Conservation (phyloP, 1,284 basidiomycete genomes). For the Fomitopsis palustris region DNA sequence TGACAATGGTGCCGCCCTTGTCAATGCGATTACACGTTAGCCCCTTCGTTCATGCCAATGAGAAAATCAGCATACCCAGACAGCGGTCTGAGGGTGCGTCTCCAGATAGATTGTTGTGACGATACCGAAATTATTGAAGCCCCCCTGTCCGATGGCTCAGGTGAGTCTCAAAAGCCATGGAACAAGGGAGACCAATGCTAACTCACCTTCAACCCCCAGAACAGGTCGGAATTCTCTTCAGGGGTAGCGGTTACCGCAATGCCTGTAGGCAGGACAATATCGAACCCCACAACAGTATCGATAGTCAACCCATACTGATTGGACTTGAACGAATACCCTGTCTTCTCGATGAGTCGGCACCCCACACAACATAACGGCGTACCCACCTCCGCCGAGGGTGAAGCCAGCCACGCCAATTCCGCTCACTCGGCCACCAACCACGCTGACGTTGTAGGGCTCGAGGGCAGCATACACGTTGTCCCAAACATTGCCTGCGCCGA, state of each 20-base stretch:
- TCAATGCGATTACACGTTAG: neutral
- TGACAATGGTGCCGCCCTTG: slow-evolving; percentile 56
- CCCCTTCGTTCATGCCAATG: too few species aligned
- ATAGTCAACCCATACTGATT: slow-evolving; percentile 25
- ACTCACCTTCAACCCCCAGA: slow-evolving; percentile 37
- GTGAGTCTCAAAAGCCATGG: neutral
- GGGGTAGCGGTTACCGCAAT: slow-evolving; percentile 26
- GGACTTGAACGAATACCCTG: slow-evolving; percentile 35
- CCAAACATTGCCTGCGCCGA: slow-evolving; percentile 49
- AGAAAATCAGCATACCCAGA: neutral
- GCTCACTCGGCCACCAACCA: slow-evolving; percentile 40
- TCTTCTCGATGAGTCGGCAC: neutral
- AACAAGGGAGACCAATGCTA: neutral
- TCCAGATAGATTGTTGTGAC: neutral
- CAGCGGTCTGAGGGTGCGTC: neutral
- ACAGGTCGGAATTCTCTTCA: slow-evolving; percentile 29
- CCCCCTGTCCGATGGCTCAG: slow-evolving; percentile 36
- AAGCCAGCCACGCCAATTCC: slow-evolving; percentile 39
- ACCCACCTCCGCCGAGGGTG: slow-evolving; percentile 39
- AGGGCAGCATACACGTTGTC: slow-evolving; percentile 43
- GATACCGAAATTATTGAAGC: slow-evolving; percentile 52
- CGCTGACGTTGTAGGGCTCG: slow-evolving; percentile 31
- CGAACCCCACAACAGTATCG: slow-evolving; percentile 38
- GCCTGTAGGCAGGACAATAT: slow-evolving; percentile 41
- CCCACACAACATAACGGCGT: neutral